A percentile compares a stretch with the other conserved stretches of the same genome.
Conservation (phyloP, 768 basidiomycete genomes). For the Pleurotus sapidus region DNA sequence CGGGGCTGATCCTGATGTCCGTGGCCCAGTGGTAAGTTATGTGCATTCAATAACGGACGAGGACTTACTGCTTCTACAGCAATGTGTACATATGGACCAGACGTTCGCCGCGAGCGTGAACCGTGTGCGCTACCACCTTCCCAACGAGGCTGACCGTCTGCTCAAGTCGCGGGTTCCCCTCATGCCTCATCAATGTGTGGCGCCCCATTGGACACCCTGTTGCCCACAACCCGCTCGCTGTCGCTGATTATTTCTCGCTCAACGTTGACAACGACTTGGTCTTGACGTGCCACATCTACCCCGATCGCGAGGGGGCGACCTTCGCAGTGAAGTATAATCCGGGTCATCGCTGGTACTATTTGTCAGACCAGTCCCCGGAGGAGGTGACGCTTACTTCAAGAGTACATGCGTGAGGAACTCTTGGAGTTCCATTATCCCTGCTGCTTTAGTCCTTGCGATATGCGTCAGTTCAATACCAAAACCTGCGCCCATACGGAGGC, state of each 20-base stretch:
- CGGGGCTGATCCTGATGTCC: too few species aligned
- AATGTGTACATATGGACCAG: conserved; percentile 36
- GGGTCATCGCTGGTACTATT: too few species aligned
- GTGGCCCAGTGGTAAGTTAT: too few species aligned
- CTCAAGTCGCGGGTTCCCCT: conserved; percentile 38
- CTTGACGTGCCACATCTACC: conserved; percentile 27
- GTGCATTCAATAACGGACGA: too few species aligned
- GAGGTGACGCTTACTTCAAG: too few species aligned
- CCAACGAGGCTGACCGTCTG: conserved; percentile 30
- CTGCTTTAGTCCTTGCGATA: too few species aligned
- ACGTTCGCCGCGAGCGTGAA: conserved; percentile 29
- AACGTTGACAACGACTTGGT: conserved; percentile 28
- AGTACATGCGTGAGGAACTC: too few species aligned
- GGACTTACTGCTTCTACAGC: conserved; percentile 1
- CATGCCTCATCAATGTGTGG: conserved; percentile 49
- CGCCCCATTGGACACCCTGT: conserved; percentile 37
- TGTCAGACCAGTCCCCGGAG: too few species aligned
- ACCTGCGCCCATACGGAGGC: too few species aligned
- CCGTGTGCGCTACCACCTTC: conserved; percentile 37
- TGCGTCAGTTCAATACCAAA: too few species aligned
- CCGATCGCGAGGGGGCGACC: conserved; percentile 35
- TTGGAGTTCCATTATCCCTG: too few species aligned
- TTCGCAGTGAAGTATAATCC: conserved; percentile 28
- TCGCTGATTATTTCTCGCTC: conserved; percentile 40
- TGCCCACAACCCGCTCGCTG: conserved; percentile 34